Conservation (phyloP, 139 green algal species). For the Pseudopediastrum boryanum region DNA sequence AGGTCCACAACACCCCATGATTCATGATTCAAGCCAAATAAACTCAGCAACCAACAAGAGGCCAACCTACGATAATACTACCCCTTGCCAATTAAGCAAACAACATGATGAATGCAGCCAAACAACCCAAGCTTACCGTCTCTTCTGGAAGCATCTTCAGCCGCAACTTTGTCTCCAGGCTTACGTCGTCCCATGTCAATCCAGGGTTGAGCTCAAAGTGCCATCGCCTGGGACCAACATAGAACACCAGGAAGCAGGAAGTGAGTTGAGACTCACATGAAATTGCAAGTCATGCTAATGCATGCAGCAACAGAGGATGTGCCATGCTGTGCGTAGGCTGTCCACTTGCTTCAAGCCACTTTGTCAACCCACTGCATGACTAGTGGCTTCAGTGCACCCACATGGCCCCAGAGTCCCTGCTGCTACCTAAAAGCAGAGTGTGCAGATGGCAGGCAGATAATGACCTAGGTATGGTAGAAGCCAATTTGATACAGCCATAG, state of each 20-base stretch:
- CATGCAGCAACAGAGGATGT: conserved; percentile 10
- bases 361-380: neutral
- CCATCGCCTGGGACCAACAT: conserved; percentile 32
- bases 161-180: conserved; percentile 51
- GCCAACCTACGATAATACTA: neutral
- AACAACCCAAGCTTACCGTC: conserved; percentile 30
- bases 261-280: no score
- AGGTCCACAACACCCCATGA: neutral
- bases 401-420: neutral
- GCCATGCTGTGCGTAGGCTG: neutral
- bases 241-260: neutral
- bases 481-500: neutral
- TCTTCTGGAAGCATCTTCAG: conserved; percentile 53
- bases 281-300: neutral
- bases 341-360: no score
- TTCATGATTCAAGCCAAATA: neutral
- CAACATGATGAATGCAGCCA: neutral
- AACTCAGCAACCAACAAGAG: neutral
- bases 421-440: neutral
- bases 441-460: neutral
- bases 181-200: conserved; percentile 54
- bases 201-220: conserved; percentile 53
- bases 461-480: neutral
- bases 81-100: neutral
- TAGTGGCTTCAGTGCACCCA: neutral